phyloP scores from a whole-genome alignment of 768 basidiomycete genomes.

The Arthromyces matolae region DNA sequence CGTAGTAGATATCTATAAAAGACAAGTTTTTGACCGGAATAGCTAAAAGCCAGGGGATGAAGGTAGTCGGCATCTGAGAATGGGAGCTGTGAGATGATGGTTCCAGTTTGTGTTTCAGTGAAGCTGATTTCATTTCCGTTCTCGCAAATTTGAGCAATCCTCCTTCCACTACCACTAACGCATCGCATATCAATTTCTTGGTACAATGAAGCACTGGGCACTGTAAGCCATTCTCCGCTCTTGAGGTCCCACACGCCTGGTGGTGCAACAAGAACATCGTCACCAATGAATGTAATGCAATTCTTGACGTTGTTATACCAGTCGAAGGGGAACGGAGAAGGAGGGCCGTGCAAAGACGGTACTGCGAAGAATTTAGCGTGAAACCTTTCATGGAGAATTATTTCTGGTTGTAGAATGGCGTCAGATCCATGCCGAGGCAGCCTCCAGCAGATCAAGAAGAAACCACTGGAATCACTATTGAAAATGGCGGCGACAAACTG shows the following conservation, averaged over 20 bases:
- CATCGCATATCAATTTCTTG: background rate
- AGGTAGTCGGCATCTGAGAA: background rate
- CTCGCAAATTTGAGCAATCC: background rate
- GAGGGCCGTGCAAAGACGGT: too few relatives aligned
- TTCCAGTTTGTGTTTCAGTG: background rate
- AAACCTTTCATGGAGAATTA: too few relatives aligned
- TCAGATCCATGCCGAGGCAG: too few relatives aligned
- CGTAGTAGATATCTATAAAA: background rate
- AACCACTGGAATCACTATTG: too few relatives aligned
- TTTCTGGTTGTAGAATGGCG: too few relatives aligned
- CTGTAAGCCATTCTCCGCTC: background rate
- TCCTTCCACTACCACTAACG: constrained; percentile 6
- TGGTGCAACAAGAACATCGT: too few relatives aligned
- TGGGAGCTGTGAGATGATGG: background rate
- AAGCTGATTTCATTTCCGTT: background rate
- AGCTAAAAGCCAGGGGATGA: background rate
- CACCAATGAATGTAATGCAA: too few relatives aligned
- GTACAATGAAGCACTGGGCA: background rate
- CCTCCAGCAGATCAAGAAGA: too few relatives aligned
- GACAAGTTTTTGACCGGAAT: constrained; percentile 5
- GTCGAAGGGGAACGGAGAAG: too few relatives aligned
- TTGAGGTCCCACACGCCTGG: constrained; percentile 4
- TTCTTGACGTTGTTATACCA: too few relatives aligned
- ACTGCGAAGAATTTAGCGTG: too few relatives aligned
- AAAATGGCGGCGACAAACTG: too few relatives aligned